Evolutionary conservation across 2,329 filamentous ascomycete species (phyloP), one percentile per base, ranked within the genome.

Genomic region (Talaromyces sp.): DNA sequence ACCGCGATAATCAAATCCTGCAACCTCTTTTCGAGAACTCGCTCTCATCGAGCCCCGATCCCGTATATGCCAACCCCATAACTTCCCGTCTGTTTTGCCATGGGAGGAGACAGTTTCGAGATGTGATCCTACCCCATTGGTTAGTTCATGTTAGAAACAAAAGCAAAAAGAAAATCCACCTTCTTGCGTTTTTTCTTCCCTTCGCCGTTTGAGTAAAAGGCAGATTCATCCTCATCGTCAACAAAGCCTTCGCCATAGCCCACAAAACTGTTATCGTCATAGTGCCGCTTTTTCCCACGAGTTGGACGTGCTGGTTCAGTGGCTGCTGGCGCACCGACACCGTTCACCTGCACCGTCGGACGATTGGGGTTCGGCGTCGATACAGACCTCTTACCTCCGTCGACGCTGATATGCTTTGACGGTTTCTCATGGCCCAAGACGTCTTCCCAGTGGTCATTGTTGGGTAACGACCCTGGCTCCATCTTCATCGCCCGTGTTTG

Each of bases 191-290:
- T 81, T 66, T 78, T 80, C 36, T 73, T 73, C 52, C 72, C 69
- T 53, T 74, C 77, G 62, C 77, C 77, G 59, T 78, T 79, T 52
- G 78, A 79, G 64, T 78, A 78, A 53, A 78, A 74, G 39, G 71
- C 74, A 32, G 68, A 69, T 27, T 79, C 78, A 55, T 75, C 74
- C 62, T 81, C 80, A 61, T 80, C 78, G 69, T 82, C 80, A 27
- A 77, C 75, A 67, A 74, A 82, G 22, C 80, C 80, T 73, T 81
- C 79, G 58, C 78, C 80, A 64, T 82, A 82, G 1, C 80, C 80
- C 59, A 78, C 78, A 68, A 81, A 82, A 66, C 79, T 82, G 63
- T 78, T 77, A 54, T 82, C 80, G 65, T 79, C 78, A 65, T 82
- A 82, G 66, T 80, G 73, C 67, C 81, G 77, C 70, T 81, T 81